Evolutionary conservation across 345 rosid genomes (phyloP).

Genomic region (Salix viminalis): DNA sequence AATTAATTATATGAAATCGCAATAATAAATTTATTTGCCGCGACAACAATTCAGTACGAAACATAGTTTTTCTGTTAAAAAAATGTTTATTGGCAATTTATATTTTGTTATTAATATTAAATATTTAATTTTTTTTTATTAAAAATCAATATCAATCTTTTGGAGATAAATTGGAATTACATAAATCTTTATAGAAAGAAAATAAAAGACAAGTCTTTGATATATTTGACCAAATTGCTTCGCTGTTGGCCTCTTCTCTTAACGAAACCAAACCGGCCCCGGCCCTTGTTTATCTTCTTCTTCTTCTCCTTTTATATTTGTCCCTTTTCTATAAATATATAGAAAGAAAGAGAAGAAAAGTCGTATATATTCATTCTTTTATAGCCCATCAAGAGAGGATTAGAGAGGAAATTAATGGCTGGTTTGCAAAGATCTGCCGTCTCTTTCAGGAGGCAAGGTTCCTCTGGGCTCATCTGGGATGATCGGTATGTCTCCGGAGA

Average conservation of each 20-base stretch:
- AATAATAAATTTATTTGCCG: neutral
- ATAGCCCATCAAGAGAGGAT: constrained; percentile 12
- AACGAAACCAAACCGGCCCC: neutral
- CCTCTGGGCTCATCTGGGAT: constrained; percentile 89
- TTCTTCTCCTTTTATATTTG: neutral
- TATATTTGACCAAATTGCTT: constrained; percentile 23
- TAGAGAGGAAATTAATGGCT: constrained; percentile 38
- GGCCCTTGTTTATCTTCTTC: neutral
- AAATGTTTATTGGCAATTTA: too few species aligned
- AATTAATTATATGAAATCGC: neutral
- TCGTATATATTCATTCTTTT: neutral
- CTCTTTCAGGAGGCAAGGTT: constrained; percentile 90
- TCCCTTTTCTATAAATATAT: neutral
- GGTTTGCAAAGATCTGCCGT: constrained; percentile 85
- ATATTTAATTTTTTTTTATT: too few species aligned
- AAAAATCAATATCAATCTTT: neutral
- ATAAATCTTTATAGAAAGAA: neutral
- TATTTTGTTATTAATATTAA: too few species aligned
- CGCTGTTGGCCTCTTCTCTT: constrained; percentile 3
- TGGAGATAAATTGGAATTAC: neutral
- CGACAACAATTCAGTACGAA: too few species aligned
- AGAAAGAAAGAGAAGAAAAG: neutral
- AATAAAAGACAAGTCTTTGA: neutral
- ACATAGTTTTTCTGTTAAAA: too few species aligned
- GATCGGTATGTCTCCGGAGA: constrained; percentile 61